Base-by-base conservation (phyloP, 2,329 filamentous ascomycete genomes). In the Aspergillus piperis region DNA sequence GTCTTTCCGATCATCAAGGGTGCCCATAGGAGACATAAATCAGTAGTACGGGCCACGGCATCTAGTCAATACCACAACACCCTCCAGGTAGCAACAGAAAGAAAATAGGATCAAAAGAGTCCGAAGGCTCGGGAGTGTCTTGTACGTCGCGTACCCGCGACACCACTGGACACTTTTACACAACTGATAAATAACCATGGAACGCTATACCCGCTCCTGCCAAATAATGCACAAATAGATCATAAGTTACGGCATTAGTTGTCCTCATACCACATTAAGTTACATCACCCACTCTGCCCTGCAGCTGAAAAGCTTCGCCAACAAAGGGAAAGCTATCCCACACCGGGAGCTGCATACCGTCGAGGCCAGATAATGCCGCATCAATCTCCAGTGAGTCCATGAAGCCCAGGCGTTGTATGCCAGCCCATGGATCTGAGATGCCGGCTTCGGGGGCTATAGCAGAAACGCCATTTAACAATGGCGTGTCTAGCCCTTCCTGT, bases 281-380 rank as follows among this genome's bases (percentile, higher is more conserved):
- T 49, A 23, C 13, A 23, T 49, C 44, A 15, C 21, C 13, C 2
- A 32, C 23, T 15, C 32, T 13, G 6, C 17, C 38, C 10, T 44
- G 51, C 7, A 25, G 11, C 10, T 27, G 17, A 30, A 64, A 54
- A 21, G 58, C 50, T 11, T 69, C 70, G 3, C 67, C 68, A 4
- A 64, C 59, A 49, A 75, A 75, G 2, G 73, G 73, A 38, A 75
- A 75, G 60, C 71, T 73, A 61, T 75, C 73, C 73, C 73, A 75
- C 5, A 73, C 41, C 1, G 72, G 69, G 30, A 75, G 57, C 51
- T 75, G 70, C 71, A 75, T 71, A 1, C 73, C 71, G 56, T 73
- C 71, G 71, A 72, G 72, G 11, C 69, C 69, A 17, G 70, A 13
- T 71, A 68, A 68, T 2, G 57, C 21, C 8, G 64, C 62, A 36